These are phyloP conservation scores for Roridomyces roridus DNA, from an alignment of 768 basidiomycete species.

Conservation along the genomic window DNA sequence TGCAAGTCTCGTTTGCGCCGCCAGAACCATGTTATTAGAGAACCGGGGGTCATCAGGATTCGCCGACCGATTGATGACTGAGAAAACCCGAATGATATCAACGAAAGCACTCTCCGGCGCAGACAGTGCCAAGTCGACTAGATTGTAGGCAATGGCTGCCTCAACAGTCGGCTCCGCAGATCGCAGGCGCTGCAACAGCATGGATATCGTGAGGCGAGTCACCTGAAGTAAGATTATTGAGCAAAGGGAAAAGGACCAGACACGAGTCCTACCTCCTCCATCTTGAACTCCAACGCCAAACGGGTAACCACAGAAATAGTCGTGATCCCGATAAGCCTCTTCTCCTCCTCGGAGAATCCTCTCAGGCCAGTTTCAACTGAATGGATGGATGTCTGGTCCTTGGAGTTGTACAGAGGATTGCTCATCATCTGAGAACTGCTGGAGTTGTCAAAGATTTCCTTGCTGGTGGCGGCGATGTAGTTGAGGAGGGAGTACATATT, in stretches of 20 bases:
- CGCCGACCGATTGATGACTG: conserved; percentile 82
- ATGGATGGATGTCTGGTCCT: conserved; percentile 58
- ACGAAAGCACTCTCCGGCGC: conserved; percentile 79
- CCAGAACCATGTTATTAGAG: conserved; percentile 90
- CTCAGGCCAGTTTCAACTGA: conserved; percentile 68
- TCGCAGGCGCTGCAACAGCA: conserved; percentile 88
- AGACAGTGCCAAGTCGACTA: conserved; percentile 86
- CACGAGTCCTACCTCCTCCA: conserved; percentile 72
- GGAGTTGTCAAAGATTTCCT: conserved; percentile 67
- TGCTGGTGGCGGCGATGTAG: conserved; percentile 85
- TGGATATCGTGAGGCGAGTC: conserved; percentile 86
- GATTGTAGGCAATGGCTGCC: conserved; percentile 89
- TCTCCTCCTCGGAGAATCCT: conserved; percentile 83
- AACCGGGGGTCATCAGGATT: conserved; percentile 88
- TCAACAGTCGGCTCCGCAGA: conserved; percentile 88
- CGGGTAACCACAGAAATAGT: conserved; percentile 91
- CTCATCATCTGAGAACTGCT: conserved; percentile 47
- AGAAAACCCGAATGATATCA: conserved; percentile 87
- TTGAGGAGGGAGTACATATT: conserved; percentile 97
- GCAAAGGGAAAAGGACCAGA: background rate
- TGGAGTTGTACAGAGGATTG: conserved; percentile 46
- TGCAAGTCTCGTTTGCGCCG: conserved; percentile 89
- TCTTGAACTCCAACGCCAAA: conserved; percentile 84
- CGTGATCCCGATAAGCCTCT: conserved; percentile 83
- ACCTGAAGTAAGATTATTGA: conserved; percentile 50